Base-by-base conservation (phyloP, 179 eudicot genomes). In the Beta macrorhiza region DNA sequence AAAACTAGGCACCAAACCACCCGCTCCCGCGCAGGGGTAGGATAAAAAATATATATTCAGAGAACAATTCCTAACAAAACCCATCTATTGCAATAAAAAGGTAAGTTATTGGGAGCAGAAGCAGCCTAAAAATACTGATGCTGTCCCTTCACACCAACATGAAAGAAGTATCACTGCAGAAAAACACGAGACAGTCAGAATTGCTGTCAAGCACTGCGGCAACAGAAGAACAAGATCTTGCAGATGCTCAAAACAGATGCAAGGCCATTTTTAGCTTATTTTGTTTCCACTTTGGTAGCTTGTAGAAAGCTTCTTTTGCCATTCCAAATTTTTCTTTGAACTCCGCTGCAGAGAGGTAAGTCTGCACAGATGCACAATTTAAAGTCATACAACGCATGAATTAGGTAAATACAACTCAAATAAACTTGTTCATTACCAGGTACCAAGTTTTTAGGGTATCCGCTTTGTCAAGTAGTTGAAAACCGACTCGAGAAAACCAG, bases 261-360 rank as follows among this genome's bases (percentile, higher is more conserved):
- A 91, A 87, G 25, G 91, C 83, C 93, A 88, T 86, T 82, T 97
- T 97, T 15, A 97, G 89, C 91, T 97, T 97, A 80, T 97, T 93
- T 85, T 94, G 99, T 80, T 93, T 97, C 99, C 99, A 97, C 86
- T 89, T 92, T 0, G 99, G 99, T 63, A 90, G 89, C 89, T 92
- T 92, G 68, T 92, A 86, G 89, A 97, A 97, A 49, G 92, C 92
- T 19, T 78, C 89, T 79, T 91, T 97, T 51, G 89, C 32, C 98
- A 94, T 92, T 75, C 89, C 93, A 57, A 97, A 93, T 84, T 93
- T 97, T 88, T 91, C 97, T 79, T 84, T 89, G 88, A 97, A 97
- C 86, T 94, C 98, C 55, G 87, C 86, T 37, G 89, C 82, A 64
- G 99, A 94, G 64, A 88, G 91, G 78, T 96, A 96, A 67, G 96